Base-by-base conservation (phyloP, 2,329 filamentous ascomycete species). In the Monilinia polystroma region DNA sequence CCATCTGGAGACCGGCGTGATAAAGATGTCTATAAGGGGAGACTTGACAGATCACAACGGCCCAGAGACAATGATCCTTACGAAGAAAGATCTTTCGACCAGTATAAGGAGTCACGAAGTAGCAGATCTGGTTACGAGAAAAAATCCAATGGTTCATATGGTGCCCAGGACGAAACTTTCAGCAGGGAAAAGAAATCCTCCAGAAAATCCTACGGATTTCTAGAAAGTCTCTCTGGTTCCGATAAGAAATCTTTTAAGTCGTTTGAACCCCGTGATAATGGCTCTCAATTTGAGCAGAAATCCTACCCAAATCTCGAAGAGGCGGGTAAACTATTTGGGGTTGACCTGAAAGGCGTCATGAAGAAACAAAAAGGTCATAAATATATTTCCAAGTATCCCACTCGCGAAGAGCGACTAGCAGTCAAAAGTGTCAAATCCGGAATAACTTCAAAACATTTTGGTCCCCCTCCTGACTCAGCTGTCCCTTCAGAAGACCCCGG, bases 131-230 rank as follows among this genome's bases (percentile, higher is more conserved):
- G 45, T 18, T 32, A 59, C 26, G 43, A 26, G n/a, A 54, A 43
- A 32, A 59, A 66, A 32, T 54, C 55, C 14, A 53, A 52, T 53
- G 47, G 29, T 32, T 55, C 51, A 43, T 32, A 35, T 12, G 62
- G 38, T 1, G 51, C 60, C 23, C 26, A 18, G 14, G 51, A 49
- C 1, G 35, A 47, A 32, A 20, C 4, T 4, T 35, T 26, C 47
- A n/a, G 43, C 7, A 52, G 32, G 14, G 45, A 60, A 35, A 66
- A 32, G 32, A 45, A n/a, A 29, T 20, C 45, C 20, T 45, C 4
- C 32, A 29, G 29, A 12, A 60, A 41, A 11, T 26, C 57, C 32
- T 8, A 23, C 8, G 45, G 38, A 6, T 10, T 12, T 51, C 45
- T 20, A 38, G 57, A 23, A 35, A 26, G n/a, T 20, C 20, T 20